Conservation (phyloP, 2,329 filamentous ascomycete species). For the Pestalotiopsis sp. region DNA sequence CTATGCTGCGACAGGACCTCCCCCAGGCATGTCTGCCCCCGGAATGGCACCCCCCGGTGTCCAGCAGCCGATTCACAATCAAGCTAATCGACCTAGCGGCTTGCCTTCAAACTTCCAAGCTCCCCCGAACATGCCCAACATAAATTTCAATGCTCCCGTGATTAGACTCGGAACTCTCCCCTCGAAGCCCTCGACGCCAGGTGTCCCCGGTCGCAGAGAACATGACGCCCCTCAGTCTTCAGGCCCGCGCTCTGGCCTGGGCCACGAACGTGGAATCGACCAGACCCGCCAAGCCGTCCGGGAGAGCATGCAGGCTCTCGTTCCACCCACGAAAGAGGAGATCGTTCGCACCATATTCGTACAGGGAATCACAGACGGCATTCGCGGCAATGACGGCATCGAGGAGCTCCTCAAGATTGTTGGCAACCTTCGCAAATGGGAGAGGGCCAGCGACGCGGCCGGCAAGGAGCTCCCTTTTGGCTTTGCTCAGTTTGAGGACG, state of each 20-base stretch:
- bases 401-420: conserved; percentile 78
- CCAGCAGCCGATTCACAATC: conserved; percentile 72
- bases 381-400: conserved; percentile 75
- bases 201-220: conserved; percentile 47
- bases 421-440: conserved; percentile 83
- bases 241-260: conserved; percentile 51
- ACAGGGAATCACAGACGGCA: conserved; percentile 79
- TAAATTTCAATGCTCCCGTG: conserved; percentile 97
- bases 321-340: conserved; percentile 87
- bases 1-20: conserved; percentile 56
- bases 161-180: conserved; percentile 86
- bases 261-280: conserved; percentile 67
- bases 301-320: conserved; percentile 71
- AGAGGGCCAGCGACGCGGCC: conserved; percentile 68
- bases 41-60: conserved; percentile 80
- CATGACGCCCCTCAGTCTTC: conserved; percentile 41
- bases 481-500: conserved; percentile 94
- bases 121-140: conserved; percentile 90
- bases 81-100: conserved; percentile 78
- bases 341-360: conserved; percentile 90
- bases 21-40: conserved; percentile 81
- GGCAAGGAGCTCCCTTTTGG: conserved; percentile 82
- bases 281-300: conserved; percentile 67
- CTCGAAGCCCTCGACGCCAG: conserved; percentile 56
- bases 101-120: conserved; percentile 86